A percentile compares a stretch with the other conserved stretches of the same genome.
phyloP scores from a whole-genome alignment of 169 alveolate genomes.

The Amoebophrya sp. region DNA sequence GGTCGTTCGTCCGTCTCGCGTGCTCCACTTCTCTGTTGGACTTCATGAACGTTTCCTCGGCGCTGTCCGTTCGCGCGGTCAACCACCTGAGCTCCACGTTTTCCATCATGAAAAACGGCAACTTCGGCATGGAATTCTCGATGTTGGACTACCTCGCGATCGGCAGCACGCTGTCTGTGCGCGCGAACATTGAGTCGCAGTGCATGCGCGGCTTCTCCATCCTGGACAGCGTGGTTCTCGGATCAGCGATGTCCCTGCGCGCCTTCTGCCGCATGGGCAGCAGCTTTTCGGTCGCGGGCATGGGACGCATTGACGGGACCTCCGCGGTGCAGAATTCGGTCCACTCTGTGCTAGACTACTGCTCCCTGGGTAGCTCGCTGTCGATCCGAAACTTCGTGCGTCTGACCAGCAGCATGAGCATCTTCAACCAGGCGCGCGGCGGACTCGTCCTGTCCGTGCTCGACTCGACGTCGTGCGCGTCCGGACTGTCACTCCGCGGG shows the following conservation, averaged over 20 bases:
- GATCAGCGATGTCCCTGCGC: neutral
- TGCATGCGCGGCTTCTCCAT: neutral
- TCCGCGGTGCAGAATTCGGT: neutral
- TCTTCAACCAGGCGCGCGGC: neutral
- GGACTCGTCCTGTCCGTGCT: neutral
- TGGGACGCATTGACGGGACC: neutral
- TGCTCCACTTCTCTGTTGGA: constrained; percentile 23
- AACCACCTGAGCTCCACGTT: neutral
- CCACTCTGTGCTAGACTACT: constrained; percentile 6
- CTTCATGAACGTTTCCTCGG: neutral
- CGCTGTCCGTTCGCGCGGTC: neutral
- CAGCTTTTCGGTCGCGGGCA: neutral
- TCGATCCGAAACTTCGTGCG: neutral
- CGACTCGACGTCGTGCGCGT: neutral
- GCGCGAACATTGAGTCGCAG: neutral
- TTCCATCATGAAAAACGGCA: neutral
- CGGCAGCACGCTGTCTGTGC: neutral
- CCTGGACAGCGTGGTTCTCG: constrained; percentile 5
- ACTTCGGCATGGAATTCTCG: neutral
- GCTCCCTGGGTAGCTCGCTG: neutral
- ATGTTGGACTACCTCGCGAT: neutral
- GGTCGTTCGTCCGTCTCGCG: constrained; percentile 10
- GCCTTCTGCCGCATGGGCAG: neutral
- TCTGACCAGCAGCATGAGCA: neutral
- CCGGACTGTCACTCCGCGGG: constrained; percentile 2